Evolutionary conservation across 164 flowering plant species (phyloP).

Genomic region (Annona squamosa): DNA sequence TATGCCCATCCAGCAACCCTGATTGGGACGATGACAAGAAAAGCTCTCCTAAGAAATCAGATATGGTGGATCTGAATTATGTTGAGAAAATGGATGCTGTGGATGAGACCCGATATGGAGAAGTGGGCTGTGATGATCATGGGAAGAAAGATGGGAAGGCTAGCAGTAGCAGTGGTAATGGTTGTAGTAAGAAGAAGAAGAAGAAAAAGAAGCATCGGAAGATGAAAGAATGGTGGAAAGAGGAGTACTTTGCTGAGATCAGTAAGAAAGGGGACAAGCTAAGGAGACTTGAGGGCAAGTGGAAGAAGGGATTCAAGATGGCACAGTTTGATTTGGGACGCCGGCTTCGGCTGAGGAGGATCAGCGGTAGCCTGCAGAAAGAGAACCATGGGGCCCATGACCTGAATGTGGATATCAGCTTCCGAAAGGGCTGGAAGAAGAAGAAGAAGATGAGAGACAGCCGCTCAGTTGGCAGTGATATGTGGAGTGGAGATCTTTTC

Average conservation of each 20-base stretch:
- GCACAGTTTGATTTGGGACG: conserved; percentile 44
- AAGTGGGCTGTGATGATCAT: conserved; percentile 14
- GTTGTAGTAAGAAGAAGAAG: conserved; percentile 28
- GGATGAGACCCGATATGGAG: conserved; percentile 21
- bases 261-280: conserved; percentile 46
- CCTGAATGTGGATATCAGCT: conserved; percentile 59
- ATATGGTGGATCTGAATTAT: conserved; percentile 17
- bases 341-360: conserved; percentile 26
- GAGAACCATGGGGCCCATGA: conserved; percentile 21
- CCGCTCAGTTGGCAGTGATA: conserved; percentile 53
- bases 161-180: conserved; percentile 20
- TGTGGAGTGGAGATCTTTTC: conserved; percentile 91
- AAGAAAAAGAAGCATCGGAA: conserved; percentile 75
- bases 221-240: conserved; percentile 99
- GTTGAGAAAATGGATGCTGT: conserved; percentile 28
- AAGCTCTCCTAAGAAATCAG: conserved; percentile 25
- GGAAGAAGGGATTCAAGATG: conserved; percentile 46
- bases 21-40: conserved; percentile 66
- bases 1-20: conserved; percentile 46
- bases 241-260: conserved; percentile 68
- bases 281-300: conserved; percentile 38
- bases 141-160: conserved; percentile 32
- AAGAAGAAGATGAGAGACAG: conserved; percentile 58
- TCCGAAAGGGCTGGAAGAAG: conserved; percentile 65
- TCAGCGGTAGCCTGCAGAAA: conserved; percentile 25